Base-by-base conservation (phyloP, 169 alveolate species). In the Cryptosporidium andersoni region DNA sequence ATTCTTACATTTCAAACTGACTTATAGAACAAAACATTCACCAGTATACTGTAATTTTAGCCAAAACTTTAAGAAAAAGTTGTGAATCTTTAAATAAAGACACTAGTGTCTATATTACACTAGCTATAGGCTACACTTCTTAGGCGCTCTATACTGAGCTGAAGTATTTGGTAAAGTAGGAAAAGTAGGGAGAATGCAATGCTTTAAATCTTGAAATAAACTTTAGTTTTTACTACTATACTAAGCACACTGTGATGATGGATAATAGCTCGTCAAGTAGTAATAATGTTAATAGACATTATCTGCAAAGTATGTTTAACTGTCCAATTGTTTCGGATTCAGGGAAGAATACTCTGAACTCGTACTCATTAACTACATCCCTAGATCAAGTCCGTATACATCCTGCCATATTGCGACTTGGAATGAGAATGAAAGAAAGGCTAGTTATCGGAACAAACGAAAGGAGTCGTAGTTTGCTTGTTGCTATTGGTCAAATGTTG, bases 321-420 rank as follows among this genome's bases (percentile, higher is more conserved):
- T 74, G 85, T 37, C 49, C 74, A 8, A 42, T 48, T 8, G n/a
- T 64, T 14, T 39, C 85, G 2, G 67, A 74, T 55, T 34, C 16
- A 25, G 40, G 64, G 12, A 55, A 52, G 63, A 62, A 34, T 56
- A 58, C 67, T 4, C 4, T 48, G 25, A 34, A 11, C 16, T 43
- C 67, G 47, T 0, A 64, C 60, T 60, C 68, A 12, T 60, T 74
- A 55, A 74, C 64, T 16, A 58, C 68, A 3, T 16, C 34, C 25
- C 25, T 89, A 8, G 89, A 81, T 56, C 92, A 89, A 65, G 66
- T 48, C 37, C 88, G 66, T 62, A 89, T 89, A 16, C 92, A 89
- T 49, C 90, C 92, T 12, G 89, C 85, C 37, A 62, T 89, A 42
- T 82, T 89, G 80, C 82, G 92, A 64, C 67, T 90, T n/a, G 92